Base-by-base conservation (phyloP, 2,329 filamentous ascomycete species). In the Xenosphaeropsis pyriputrescens region DNA sequence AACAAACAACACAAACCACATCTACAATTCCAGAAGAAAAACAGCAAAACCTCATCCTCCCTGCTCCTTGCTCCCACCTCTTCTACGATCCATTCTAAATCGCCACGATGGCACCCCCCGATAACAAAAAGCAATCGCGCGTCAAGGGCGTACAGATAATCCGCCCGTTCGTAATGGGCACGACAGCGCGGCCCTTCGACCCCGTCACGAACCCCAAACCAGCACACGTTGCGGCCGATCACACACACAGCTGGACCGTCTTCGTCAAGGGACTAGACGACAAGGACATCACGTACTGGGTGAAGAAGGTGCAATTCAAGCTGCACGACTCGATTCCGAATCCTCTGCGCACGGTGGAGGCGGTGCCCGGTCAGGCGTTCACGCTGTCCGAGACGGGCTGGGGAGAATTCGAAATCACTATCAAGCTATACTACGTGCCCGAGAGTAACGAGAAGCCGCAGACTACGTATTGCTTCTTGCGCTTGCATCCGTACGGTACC, bases 241-340 rank as follows among this genome's bases (percentile, higher is more conserved):
- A 98, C 65, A 96, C 89, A 22, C 93, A 96, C 65, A 85, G 83
- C 45, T 98, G 91, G 91, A 79, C 82, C 52, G 85, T 96, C 45
- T 96, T 93, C 58, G 85, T 98, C 41, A 83, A 83, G 54, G 85
- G 88, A 34, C 69, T 94, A 38, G 85, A 93, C 51, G 84, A 85
- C 57, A 83, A 85, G 42, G 85, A 94, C 54, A 81, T 96, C 47
- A 86, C 84, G 18, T 91, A 93, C 59, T 98, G 91, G 86, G 70
- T 96, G 47, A 85, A 89, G 41, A 89, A 93, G 51, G 89, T 98
- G 1, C 88, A 95, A 57, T 98, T 98, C 64, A 96, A 96, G 60
- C 75, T 98, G 13, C 89, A 95, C 67, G 88, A 96, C 59, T 95
- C 89, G 8, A 96, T 95, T 57, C 79, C 85, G 18, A 93, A 95